Base-by-base conservation (phyloP, 495 filamentous ascomycete genomes). In the Talaromyces stipitatus region DNA sequence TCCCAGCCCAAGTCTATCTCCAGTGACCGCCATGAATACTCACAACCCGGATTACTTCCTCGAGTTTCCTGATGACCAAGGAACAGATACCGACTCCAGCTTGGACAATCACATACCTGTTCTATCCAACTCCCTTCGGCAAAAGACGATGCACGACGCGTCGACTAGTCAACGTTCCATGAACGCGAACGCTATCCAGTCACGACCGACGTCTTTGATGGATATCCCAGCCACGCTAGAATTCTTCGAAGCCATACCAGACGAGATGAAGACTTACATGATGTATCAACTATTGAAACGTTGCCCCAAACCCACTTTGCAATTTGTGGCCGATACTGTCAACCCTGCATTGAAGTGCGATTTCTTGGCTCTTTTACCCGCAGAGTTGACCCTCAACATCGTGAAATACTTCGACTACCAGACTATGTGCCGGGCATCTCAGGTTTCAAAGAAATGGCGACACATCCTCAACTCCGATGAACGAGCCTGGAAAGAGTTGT, bases 341-440 rank as follows among this genome's bases (percentile, higher is more conserved):
- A 96, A 96, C 67, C 95, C 95, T 5, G 91, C 92, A n/a, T 71
- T 99, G 58, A 96, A 95, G 70, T 95, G 90, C 65, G 92, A 99
- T 66, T 95, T 96, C 63, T 66, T 99, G 58, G 78, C 80, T 36
- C 78, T 89, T 57, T 81, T 99, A 16, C 94, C 94, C 18, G 69
- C 86, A 3, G 94, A 99, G 66, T 82, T 99, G 20, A 90, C 88
- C 58, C 76, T 95, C 14, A 89, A 96, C 59, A 84, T 97, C 59
- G 78, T 95, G 28, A 87, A 88, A 50, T 94, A 91, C 63, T 82
- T 99, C 16, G 89, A 96, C 63, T 78, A 86, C 26, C 84, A 88
- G 64, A 92, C 91, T 60, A 85, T 97, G 67, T 97, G 92, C 67
- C 85, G 85, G 56, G 91, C 91, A 9, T 90, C 94, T 2, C 94